Evolutionary conservation across 192 early-diverging fungal species (phyloP), one percentile per base, ranked within the genome.

Genomic region (Funneliformis geosporum): DNA sequence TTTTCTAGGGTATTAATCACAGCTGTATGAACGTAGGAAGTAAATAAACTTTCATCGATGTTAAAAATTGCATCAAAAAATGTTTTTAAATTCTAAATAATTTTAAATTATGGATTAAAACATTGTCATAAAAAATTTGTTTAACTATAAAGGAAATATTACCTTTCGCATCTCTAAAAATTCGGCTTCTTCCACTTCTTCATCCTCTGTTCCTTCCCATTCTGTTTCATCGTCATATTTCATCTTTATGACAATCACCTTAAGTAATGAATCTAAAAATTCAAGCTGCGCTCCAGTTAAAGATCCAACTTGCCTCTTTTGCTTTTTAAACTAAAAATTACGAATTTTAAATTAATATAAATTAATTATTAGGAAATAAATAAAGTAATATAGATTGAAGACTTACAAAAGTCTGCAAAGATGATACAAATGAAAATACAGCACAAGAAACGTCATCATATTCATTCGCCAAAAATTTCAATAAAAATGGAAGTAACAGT

Each of bases 151-250:
- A 23, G 11, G 12, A 28, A 38, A 46, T n/a, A 70, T 78, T 27
- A 92, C 92, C 83, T 92, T 90, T 61, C 93, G 82, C 84, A 94
- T 82, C 72, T 93, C 91, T 9, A 84, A 79, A 79, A 94, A 94
- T n/a, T 89, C 60, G 7, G 92, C 92, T 80, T 95, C 95, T 76
- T 90, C 90, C 66, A 94, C 93, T 60, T 91, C 94, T 73, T 90
- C 89, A 28, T 91, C 93, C 18, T 88, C 92, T 25, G 89, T 93
- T 74, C 88, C 84, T 18, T 87, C 89, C 89, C 90, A 94, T 9
- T 91, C 87, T 71, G 91, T 93, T 64, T 96, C 94, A 42, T 95
- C 93, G 84, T 94, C 89, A 79, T 95, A 97, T 86, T 95, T 95
- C 90, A 97, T 93, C 88, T 97, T 97, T 42, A 90, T 82, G 16